Percentiles rank a stretch among this genome's conserved stretches.
Conservation (phyloP, 176 grass and related monocot genomes). For the Dendrocalamus sinicus region DNA sequence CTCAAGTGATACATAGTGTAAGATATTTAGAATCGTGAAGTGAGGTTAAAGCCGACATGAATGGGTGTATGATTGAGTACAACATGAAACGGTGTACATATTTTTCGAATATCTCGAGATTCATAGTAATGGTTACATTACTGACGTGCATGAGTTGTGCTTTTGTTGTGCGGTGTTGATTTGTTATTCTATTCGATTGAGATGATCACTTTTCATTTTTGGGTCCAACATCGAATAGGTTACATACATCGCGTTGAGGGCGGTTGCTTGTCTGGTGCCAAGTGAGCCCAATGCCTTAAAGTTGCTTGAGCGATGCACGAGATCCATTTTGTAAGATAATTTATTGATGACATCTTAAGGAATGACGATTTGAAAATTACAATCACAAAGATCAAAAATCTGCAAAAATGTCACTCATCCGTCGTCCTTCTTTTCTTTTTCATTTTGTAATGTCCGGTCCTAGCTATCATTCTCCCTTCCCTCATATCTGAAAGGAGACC, state of each 20-base stretch:
- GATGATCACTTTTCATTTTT: not conserved
- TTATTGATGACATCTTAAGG: too few relatives aligned
- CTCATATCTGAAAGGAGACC: too few relatives aligned
- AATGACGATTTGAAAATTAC: too few relatives aligned
- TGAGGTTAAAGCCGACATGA: not conserved
- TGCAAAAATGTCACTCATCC: too few relatives aligned
- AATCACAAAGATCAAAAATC: too few relatives aligned
- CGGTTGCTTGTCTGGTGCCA: too few relatives aligned
- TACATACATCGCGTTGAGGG: not conserved
- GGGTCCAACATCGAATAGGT: not conserved
- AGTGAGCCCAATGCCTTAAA: too few relatives aligned
- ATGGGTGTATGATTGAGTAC: not conserved
- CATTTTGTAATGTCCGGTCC: too few relatives aligned
- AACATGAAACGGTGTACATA: constrained; percentile 28
- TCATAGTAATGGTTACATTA: not conserved
- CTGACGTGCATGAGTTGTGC: not conserved
- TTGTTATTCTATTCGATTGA: not conserved
- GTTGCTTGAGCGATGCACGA: too few relatives aligned
- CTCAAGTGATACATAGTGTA: not conserved
- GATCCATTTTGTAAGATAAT: too few relatives aligned
- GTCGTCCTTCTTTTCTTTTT: too few relatives aligned
- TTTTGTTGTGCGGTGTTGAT: not conserved
- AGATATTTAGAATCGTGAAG: constrained; percentile 10
- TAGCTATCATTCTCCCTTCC: too few relatives aligned
- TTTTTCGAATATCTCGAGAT: not conserved